A percentile compares a stretch with the other conserved stretches of the same genome.
These are phyloP conservation scores for Aschersonia sp. DNA, from an alignment of 2,329 filamentous ascomycete species.

Conservation along the genomic window DNA sequence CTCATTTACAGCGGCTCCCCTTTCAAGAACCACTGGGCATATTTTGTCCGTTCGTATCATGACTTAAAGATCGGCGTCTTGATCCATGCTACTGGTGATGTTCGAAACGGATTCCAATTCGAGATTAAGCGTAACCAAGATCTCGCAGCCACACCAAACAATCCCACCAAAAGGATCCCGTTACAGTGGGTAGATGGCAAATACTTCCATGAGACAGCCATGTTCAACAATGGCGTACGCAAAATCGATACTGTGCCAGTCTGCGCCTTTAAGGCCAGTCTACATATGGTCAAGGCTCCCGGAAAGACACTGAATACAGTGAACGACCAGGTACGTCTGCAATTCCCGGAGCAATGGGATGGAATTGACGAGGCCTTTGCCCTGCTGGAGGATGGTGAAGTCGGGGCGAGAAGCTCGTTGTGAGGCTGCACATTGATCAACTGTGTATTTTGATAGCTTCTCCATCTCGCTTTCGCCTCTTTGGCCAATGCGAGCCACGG, in stretches of 20 bases:
- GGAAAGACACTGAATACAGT: conserved; percentile 6
- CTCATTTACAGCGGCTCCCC: conserved; percentile 16
- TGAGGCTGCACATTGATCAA: not conserved
- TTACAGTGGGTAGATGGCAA: conserved; percentile 15
- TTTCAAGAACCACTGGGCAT: conserved; percentile 22
- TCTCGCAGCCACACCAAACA: conserved; percentile 3
- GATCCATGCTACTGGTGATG: conserved; percentile 16
- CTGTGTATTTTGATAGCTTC: not conserved
- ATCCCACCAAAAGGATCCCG: conserved; percentile 10
- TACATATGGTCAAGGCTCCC: conserved; percentile 6
- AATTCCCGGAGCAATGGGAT: not conserved
- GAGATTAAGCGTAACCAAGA: conserved; percentile 15
- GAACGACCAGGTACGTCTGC: not conserved
- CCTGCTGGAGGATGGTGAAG: not conserved
- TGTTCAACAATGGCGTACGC: conserved; percentile 11
- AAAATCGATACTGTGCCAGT: conserved; percentile 10
- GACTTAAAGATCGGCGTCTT: conserved; percentile 11
- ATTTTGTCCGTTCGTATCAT: conserved; percentile 10
- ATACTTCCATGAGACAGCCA: conserved; percentile 10
- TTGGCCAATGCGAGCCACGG: not conserved
- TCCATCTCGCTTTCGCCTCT: not conserved
- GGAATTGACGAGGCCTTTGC: not conserved
- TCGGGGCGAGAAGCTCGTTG: not conserved
- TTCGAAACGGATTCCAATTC: conserved; percentile 15
- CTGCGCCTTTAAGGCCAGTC: conserved; percentile 13